phyloP scores from a whole-genome alignment of 2,329 filamentous ascomycete genomes.

The Neofusicoccum ribis region DNA sequence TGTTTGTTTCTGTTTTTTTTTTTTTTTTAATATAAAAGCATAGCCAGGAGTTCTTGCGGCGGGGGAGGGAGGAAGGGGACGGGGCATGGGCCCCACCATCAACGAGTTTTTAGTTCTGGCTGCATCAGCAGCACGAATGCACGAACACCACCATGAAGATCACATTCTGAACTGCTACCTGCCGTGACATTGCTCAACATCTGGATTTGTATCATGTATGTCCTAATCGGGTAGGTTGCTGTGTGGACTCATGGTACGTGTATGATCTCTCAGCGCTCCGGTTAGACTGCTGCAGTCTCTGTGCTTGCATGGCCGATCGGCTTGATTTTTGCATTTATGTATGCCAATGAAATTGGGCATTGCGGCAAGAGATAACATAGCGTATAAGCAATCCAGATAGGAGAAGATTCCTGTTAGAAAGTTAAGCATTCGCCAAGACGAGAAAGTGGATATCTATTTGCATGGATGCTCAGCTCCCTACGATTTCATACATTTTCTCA shows the following conservation, averaged over 20 bases:
- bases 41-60: conserved; percentile 6
- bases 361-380: neutral
- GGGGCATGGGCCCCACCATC: neutral
- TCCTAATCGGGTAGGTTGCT: neutral
- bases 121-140: neutral
- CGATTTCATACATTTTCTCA: too few relatives aligned
- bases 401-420: too few relatives aligned
- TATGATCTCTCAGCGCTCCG: too few relatives aligned
- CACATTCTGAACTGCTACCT: neutral
- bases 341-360: neutral
- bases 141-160: neutral
- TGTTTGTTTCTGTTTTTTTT: neutral
- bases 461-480: too few relatives aligned
- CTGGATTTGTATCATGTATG: neutral
- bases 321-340: too few relatives aligned
- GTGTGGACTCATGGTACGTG: too few relatives aligned
- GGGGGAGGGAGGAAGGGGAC: neutral
- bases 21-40: neutral
- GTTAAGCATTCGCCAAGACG: too few relatives aligned
- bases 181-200: neutral
- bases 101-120: neutral
- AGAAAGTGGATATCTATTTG: too few relatives aligned
- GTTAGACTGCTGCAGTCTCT: too few relatives aligned
- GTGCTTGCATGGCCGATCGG: too few relatives aligned
- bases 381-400: too few relatives aligned